Evolutionary conservation across 768 basidiomycete genomes (phyloP), one percentile per base, ranked within the genome.

Genomic region (Scleroderma citrinum): DNA sequence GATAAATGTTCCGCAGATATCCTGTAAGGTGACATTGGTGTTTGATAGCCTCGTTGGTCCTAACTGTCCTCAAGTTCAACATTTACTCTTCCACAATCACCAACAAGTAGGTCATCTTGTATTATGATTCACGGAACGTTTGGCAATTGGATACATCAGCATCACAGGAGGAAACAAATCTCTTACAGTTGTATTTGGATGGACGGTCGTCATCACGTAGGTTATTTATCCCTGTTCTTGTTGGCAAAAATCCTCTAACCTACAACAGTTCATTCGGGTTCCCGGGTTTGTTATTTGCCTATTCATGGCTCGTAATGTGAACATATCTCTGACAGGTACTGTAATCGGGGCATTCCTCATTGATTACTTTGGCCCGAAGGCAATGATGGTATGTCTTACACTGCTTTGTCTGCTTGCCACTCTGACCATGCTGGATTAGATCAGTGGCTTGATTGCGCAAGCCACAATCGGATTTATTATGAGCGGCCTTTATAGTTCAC

Each of bases 381-480:
- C 73, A 41, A 83, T 82, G 4, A 86, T 89, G 85, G 85, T 84
- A 56, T 21, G 45, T 21, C 11, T 20, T 10, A 19, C 48, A 21
- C 46, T 49, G 8, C 43, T 8, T 8, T 8, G n/a, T n/a, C n/a
- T n/a, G n/a, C n/a, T n/a, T n/a, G n/a, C n/a, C n/a, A 30, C 43
- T 34, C 34, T 31, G 16, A 14, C 29, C 35, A 7, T 56, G 34
- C 5, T 17, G n/a, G n/a, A 37, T 37, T 11, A 86, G 85, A 88
- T 90, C 55, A 56, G 60, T 24, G 87, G 88, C 38, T 74, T 90
- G 10, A 34, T 88, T 23, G 56, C 67, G 21, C 88, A 91, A 63
- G 82, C 85, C 2, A 44, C 87, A 53, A 71, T 88, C 42, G 89
- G 94, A 5, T 96, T 96, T 69, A 79, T 91, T 64, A 89, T 97